These are phyloP conservation scores for Pontederia paniculata DNA, from an alignment of 176 grass and related monocot species.

Conservation along the genomic window DNA sequence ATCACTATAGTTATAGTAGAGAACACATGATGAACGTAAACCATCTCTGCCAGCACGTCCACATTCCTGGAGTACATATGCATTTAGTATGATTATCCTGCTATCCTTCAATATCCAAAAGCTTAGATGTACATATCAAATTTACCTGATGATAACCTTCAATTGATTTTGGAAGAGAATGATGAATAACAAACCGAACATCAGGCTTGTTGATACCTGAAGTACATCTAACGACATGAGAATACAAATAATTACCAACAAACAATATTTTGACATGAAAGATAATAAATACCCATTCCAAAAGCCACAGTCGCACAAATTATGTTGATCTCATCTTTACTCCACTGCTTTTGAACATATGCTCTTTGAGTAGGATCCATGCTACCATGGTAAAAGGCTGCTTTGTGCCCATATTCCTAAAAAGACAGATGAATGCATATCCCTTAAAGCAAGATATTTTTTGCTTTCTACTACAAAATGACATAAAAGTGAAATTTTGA, in stretches of 20 bases:
- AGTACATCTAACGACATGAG: too few relatives aligned
- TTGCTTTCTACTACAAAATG: too few relatives aligned
- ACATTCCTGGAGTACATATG: constrained; percentile 39
- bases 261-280: constrained; percentile 12
- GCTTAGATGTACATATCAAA: neutral
- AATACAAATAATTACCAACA: constrained; percentile 1
- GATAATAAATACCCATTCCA: constrained; percentile 73
- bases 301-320: constrained; percentile 99
- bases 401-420: constrained; percentile 69
- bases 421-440: neutral
- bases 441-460: too few relatives aligned
- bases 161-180: constrained; percentile 95
- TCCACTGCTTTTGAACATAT: constrained; percentile 59
- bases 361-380: constrained; percentile 68
- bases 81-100: too few relatives aligned
- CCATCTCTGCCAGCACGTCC: constrained; percentile 90
- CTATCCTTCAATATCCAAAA: too few relatives aligned
- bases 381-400: constrained; percentile 70
- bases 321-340: constrained; percentile 80
- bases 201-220: constrained; percentile 98
- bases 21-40: constrained; percentile 55
- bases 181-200: constrained; percentile 98
- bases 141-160: constrained; percentile 98
- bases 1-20: constrained; percentile 91
- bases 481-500: too few relatives aligned